These are phyloP conservation scores for Penicillium sp. DNA, from an alignment of 2,329 filamentous ascomycete species.

Conservation along the genomic window DNA sequence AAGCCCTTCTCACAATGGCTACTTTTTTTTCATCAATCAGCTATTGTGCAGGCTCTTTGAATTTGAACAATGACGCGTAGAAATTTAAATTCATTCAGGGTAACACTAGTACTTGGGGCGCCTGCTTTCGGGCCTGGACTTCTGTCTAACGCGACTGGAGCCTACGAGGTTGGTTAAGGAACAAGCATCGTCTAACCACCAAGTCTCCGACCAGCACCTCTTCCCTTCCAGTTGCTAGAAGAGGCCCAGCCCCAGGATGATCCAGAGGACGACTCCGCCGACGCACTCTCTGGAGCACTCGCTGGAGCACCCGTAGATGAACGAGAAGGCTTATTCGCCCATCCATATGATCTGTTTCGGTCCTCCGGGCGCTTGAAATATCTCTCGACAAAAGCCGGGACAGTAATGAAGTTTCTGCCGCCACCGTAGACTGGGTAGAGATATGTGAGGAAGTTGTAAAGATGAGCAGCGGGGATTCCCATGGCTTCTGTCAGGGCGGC, in stretches of 20 bases:
- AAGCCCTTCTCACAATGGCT: too few species aligned
- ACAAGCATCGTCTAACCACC: constrained; percentile 22
- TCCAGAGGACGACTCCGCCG: constrained; percentile 9
- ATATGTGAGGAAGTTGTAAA: constrained; percentile 86
- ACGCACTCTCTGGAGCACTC: background rate
- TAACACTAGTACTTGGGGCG: background rate
- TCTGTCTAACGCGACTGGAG: background rate
- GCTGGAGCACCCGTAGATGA: constrained; percentile 34
- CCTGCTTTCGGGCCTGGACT: background rate
- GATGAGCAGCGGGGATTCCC: constrained; percentile 83
- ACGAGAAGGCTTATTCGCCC: constrained; percentile 46
- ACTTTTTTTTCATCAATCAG: too few species aligned
- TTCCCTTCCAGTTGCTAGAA: constrained; percentile 38
- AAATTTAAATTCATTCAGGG: background rate
- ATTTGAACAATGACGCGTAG: background rate
- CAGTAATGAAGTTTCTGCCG: constrained; percentile 73
- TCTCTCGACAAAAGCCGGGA: constrained; percentile 70
- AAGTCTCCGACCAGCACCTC: constrained; percentile 45
- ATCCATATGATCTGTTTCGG: constrained; percentile 62
- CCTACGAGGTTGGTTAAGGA: background rate
- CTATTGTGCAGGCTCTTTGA: background rate
- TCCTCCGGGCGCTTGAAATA: constrained; percentile 60
- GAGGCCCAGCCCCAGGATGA: constrained; percentile 32
- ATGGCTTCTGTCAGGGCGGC: constrained; percentile 66
- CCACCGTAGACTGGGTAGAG: constrained; percentile 88